A percentile compares a stretch with the other conserved stretches of the same genome.
Conservation (phyloP, 768 basidiomycete genomes). For the Lactarius deliciosus region DNA sequence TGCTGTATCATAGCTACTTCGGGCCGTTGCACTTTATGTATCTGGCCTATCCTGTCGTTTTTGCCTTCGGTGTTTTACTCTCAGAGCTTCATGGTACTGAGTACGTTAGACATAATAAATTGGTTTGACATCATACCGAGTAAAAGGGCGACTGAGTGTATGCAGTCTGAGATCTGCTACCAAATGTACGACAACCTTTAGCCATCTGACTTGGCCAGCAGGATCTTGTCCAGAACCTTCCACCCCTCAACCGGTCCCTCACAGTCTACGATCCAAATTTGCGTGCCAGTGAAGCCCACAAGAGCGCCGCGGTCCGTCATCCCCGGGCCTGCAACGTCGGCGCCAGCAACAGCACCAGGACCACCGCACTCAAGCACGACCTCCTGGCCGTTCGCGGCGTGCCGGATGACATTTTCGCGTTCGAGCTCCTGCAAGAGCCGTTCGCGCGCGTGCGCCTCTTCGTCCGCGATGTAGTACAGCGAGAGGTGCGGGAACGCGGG, state of each 20-base stretch:
- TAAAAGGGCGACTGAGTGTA: neutral
- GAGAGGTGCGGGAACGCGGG: constrained; percentile 73
- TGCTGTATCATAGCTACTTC: constrained; percentile 20
- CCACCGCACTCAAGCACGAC: constrained; percentile 39
- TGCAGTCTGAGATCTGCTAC: neutral
- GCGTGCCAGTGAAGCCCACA: constrained; percentile 43
- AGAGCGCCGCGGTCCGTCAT: constrained; percentile 28
- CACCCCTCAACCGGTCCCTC: constrained; percentile 61
- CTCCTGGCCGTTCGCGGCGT: constrained; percentile 20
- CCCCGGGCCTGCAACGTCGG: neutral
- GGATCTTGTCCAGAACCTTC: constrained; percentile 47
- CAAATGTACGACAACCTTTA: neutral
- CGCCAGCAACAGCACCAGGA: constrained; percentile 28
- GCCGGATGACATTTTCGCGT: constrained; percentile 38
- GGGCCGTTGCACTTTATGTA: neutral
- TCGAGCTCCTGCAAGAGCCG: constrained; percentile 47
- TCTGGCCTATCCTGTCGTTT: neutral
- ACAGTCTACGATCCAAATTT: constrained; percentile 62
- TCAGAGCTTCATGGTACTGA: neutral
- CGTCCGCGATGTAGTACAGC: constrained; percentile 67
- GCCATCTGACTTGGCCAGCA: constrained; percentile 13
- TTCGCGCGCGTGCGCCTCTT: constrained; percentile 58
- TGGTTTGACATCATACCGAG: neutral
- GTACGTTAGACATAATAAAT: neutral
- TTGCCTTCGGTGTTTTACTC: neutral